phyloP scores from a whole-genome alignment of 148 eudicot species.

The Rhododendron griersonianum region DNA sequence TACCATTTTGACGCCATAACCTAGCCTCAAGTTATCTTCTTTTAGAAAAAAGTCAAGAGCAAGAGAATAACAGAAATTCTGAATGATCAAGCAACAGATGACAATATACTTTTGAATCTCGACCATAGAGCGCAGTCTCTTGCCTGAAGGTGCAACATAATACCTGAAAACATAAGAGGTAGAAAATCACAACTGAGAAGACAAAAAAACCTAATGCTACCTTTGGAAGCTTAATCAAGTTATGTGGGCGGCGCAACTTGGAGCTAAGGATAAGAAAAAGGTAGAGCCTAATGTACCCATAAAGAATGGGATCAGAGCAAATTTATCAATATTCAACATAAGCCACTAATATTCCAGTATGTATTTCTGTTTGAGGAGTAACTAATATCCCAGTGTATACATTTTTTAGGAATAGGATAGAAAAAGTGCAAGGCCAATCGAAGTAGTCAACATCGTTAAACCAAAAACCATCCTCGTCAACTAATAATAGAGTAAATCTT shows the following conservation, averaged over 20 bases:
- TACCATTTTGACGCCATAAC: not conserved
- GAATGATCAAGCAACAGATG: not conserved
- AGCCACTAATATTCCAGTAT: not conserved
- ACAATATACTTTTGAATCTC: constrained; percentile 71
- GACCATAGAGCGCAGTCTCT: constrained; percentile 82
- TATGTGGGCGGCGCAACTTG: not conserved
- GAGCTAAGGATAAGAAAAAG: not conserved
- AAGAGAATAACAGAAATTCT: not conserved
- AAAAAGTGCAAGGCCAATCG: not conserved
- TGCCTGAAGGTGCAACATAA: constrained; percentile 79
- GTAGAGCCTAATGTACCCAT: not conserved
- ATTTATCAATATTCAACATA: not conserved
- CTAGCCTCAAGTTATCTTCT: not conserved
- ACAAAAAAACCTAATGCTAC: constrained; percentile 1
- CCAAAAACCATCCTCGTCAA: not conserved
- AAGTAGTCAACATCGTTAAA: not conserved
- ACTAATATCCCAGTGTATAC: not conserved
- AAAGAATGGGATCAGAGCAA: not conserved
- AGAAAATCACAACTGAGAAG: not conserved
- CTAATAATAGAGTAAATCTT: not conserved
- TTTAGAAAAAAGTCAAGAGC: not conserved
- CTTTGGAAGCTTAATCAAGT: not conserved
- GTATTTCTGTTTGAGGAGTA: not conserved
- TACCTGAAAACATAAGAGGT: constrained; percentile 50
- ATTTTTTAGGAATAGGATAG: not conserved